Evolutionary conservation across 768 basidiomycete genomes (phyloP).

Genomic region (Strobilomyces dryophilus): DNA sequence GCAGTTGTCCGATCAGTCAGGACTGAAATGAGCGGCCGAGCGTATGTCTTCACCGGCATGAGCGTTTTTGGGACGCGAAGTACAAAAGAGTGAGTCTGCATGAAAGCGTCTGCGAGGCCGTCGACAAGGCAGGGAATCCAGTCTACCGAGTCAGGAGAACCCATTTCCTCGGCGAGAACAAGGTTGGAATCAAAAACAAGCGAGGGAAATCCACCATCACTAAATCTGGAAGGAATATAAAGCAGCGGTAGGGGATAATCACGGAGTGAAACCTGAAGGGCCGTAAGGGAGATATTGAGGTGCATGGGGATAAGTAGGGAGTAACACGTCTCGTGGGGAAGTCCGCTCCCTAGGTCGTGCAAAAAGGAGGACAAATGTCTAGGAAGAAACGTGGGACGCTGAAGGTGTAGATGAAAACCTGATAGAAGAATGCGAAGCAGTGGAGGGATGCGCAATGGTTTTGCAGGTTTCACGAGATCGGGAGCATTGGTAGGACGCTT

Average conservation of each 20-base stretch:
- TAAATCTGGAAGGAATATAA: conserved; percentile 53
- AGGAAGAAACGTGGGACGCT: conserved; percentile 55
- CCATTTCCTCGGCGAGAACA: conserved; percentile 86
- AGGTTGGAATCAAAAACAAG: conserved; percentile 73
- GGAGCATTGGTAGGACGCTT: conserved; percentile 34
- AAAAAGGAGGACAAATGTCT: conserved; percentile 60
- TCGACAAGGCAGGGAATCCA: conserved; percentile 70
- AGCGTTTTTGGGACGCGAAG: conserved; percentile 82
- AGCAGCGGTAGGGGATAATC: conserved; percentile 88
- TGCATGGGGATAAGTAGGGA: conserved; percentile 83
- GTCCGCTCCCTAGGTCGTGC: conserved; percentile 56
- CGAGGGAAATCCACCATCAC: conserved; percentile 34
- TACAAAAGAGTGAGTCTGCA: conserved; percentile 49
- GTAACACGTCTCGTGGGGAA: conserved; percentile 69
- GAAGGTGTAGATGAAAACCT: conserved; percentile 53
- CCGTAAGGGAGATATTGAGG: conserved; percentile 60
- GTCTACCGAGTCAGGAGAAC: conserved; percentile 58
- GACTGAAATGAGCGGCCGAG: conserved; percentile 66
- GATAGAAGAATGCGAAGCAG: conserved; percentile 65
- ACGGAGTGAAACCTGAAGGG: conserved; percentile 62
- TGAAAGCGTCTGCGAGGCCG: conserved; percentile 47
- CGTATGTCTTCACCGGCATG: conserved; percentile 94
- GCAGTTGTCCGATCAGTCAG: conserved; percentile 61
- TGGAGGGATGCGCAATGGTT: conserved; percentile 46
- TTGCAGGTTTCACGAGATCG: conserved; percentile 41